Evolutionary conservation across 164 flowering plant species (phyloP).

Genomic region (Euptelea pleiosperma): DNA sequence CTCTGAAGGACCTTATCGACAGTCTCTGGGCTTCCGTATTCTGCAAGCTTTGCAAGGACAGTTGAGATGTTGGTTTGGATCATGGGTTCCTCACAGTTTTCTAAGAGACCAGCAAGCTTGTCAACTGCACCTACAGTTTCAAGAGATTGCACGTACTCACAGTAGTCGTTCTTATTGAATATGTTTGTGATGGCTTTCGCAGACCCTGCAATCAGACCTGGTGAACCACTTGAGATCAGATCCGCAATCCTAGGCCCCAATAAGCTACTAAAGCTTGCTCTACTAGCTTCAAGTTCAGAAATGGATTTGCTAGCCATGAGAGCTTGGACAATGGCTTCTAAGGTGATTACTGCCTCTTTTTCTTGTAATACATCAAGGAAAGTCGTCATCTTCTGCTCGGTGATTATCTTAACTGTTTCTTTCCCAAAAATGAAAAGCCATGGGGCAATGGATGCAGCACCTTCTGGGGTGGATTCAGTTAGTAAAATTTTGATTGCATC

Average conservation of each 20-base stretch:
- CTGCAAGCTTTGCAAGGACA: slow-evolving; percentile 42
- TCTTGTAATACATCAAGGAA: slow-evolving; percentile 27
- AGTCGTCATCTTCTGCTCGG: slow-evolving; percentile 29
- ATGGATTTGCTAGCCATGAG: slow-evolving; percentile 48
- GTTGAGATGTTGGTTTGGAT: slow-evolving; percentile 32
- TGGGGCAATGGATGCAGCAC: slow-evolving; percentile 32
- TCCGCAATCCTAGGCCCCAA: slow-evolving; percentile 34
- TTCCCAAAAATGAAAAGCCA: slow-evolving; percentile 48
- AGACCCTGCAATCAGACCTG: slow-evolving; percentile 25
- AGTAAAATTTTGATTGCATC: slow-evolving; percentile 30
- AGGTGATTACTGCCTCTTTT: slow-evolving; percentile 26
- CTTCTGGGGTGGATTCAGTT: slow-evolving; percentile 21
- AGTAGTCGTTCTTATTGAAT: slow-evolving; percentile 31
- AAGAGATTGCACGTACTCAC: slow-evolving; percentile 28
- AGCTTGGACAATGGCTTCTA: slow-evolving; percentile 35
- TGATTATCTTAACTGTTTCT: slow-evolving; percentile 23
- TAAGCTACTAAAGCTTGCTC: slow-evolving; percentile 35
- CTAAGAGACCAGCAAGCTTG: slow-evolving; percentile 28
- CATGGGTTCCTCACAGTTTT: slow-evolving; percentile 30
- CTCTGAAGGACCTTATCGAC: slow-evolving; percentile 30
- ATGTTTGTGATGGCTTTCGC: slow-evolving; percentile 33
- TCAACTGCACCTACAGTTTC: slow-evolving; percentile 31
- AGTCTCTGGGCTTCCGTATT: slow-evolving; percentile 33
- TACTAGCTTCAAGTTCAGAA: slow-evolving; percentile 43
- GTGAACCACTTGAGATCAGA: slow-evolving; percentile 28